Base-by-base conservation (phyloP, 148 eudicot species). In the Rhododendron griersonianum region DNA sequence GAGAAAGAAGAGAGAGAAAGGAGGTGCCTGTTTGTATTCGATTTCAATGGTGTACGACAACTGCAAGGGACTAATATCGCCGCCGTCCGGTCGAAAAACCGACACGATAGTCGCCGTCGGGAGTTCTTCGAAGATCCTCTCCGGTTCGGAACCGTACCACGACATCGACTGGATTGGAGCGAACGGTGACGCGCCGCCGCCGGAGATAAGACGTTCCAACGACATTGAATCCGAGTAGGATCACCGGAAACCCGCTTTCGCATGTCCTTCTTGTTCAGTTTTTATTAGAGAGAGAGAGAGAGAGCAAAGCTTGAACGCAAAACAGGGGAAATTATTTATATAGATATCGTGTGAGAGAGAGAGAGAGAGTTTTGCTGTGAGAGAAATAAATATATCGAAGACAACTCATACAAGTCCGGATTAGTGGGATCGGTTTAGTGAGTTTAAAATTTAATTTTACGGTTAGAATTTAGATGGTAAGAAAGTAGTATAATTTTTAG, bases 1-100 rank as follows among this genome's bases (percentile, higher is more conserved):
- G 65, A 51, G 28, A 11, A 2, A 2, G 23, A 74, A 11, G 78
- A 83, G 21, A 88, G 65, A 51, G 28, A 11, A 2, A 2, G 23
- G 48, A n/a, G 61, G 25, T 83, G 80, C 99, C 98, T 95, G 98
- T 80, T 95, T 97, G 89, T 97, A 95, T n/a, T 93, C 92, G n/a
- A 95, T 86, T 80, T 94, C 92, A 83, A 97, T 95, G 71, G 92
- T 91, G 90, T 97, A 97, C 25, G 98, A 93, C 82, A 95, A 89
- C 81, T 93, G 98, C 87, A 97, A 85, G 3, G 99, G 98, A 84
- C 93, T 90, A 61, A 97, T 86, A 88, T 97, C 98, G 80, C 91
- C 85, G 51, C 92, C 94, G 61, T 97, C 98, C 2, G 98, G 94
- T 57, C 93, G 89, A 9, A 95, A 93, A n/a, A 97, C 98, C 5